Evolutionary conservation across 305 asterid species (phyloP), one percentile per base, ranked within the genome.

Genomic region (Solanum hybrid): DNA sequence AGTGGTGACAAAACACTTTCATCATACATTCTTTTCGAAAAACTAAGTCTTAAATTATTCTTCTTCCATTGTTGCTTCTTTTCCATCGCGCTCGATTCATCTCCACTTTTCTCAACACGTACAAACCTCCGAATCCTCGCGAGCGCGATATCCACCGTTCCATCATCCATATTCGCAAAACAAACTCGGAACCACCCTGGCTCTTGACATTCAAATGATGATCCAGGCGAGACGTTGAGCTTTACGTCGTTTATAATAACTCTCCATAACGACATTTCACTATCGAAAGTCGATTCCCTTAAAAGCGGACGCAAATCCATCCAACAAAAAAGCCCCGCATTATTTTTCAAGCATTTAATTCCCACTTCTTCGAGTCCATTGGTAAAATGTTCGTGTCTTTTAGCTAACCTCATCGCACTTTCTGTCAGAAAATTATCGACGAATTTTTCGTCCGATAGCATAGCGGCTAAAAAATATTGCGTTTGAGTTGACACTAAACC

Each of bases 11-110:
- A 93, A 92, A 91, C 92, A 10, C 92, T 89, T 45, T 94, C 98
- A 4, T 97, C 98, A 92, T 92, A 75, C 68, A 96, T 87, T 3
- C 97, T 89, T 81, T 93, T 96, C 13, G 99, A 95, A 79, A 97
- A 90, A 92, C 96, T 97, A 32, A 97, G 86, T 92, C 95, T 92
- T 36, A 97, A 95, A 84, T 95, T 93, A 34, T 91, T 92, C 85
- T 94, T 90, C 88, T 95, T 83, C 90, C 94, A 94, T 9, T 89
- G 93, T 22, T 92, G 92, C 95, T 93, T 92, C 3, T 57, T 89
- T 41, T 91, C 79, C 17, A 87, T 57, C 0, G 79, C 79, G 2
- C 7, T 79, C 65, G 92, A 89, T 26, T 89, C 76, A 7, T 76
- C 79, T 27, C 78, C 5, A 6, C 80, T 91, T 89, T 45, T 89